Base-by-base conservation (phyloP, 192 early-diverging fungal genomes). In the Coemansia sp. region DNA sequence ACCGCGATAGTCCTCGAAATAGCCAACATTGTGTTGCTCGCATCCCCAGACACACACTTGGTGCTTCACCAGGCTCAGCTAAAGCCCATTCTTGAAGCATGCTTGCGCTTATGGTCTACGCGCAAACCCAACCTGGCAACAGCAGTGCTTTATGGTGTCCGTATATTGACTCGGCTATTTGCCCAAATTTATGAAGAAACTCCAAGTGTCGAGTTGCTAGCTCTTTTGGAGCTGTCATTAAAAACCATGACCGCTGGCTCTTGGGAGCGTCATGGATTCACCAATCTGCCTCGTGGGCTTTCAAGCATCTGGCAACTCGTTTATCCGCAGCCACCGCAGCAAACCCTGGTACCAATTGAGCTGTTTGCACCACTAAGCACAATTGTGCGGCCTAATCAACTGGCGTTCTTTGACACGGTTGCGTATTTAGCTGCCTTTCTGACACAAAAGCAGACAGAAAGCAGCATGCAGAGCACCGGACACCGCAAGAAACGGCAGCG, bases 191-290 rank as follows among this genome's bases (percentile, higher is more conserved):
- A 49, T 8, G 15, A 20, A 10, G 47, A 47, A n/a, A 20, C 23
- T 0, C 42, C 26, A 15, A 61, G 68, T 3, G 1, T 39, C 11
- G 65, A 71, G 0, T 43, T 33, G 5, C 57, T 49, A 12, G 46
- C 51, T 3, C 41, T 68, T 40, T 49, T 78, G 13, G 69, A 71
- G 45, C 57, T 78, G 23, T 44, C 61, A 9, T 46, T 71, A 2
- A 71, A 68, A 55, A 47, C 50, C 5, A 19, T 78, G 57, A 70
- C 65, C 0, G n/a, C 54, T 7, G 68, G 75, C 6, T 13, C 60
- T 0, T 78, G 75, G 75, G 68, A 70, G 44, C 70, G 66, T 31
- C 55, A 64, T 37, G 46, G 33, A 53, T 78, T 78, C 31, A 78
- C 68, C 68, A 14, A 44, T 10, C 35, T 78, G 57, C 75, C 75